Conservation (phyloP, 2,329 filamentous ascomycete genomes). For the Ophiostoma sp. region DNA sequence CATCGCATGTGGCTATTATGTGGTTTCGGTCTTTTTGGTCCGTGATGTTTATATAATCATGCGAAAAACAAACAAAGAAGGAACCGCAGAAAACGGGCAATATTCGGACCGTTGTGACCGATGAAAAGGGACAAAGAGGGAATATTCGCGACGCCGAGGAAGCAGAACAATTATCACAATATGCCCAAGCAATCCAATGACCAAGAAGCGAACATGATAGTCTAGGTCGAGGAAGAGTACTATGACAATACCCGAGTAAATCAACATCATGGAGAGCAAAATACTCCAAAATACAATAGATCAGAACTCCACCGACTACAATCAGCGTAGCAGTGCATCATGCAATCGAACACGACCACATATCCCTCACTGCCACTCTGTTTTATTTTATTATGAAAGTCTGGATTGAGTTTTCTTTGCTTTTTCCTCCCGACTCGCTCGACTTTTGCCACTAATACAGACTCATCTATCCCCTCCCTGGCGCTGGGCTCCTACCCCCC, state of each 20-base stretch:
- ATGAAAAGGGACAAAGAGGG: not conserved
- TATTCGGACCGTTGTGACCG: not conserved
- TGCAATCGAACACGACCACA: slow-evolving; percentile 9
- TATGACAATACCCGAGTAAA: not conserved
- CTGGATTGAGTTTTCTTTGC: not conserved
- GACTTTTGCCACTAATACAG: not conserved
- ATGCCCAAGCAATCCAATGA: not conserved
- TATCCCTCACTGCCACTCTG: not conserved
- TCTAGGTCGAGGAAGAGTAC: not conserved
- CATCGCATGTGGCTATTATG: not conserved
- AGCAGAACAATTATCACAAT: too few species aligned
- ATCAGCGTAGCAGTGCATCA: slow-evolving; percentile 3
- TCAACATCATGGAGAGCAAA: not conserved
- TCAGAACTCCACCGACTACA: not conserved
- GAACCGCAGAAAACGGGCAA: not conserved
- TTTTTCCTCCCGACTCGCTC: not conserved
- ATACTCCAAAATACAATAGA: not conserved
- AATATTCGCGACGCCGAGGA: too few species aligned
- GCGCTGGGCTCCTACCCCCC: too few species aligned
- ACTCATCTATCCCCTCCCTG: not conserved
- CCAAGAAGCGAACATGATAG: not conserved
- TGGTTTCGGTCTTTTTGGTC: not conserved
- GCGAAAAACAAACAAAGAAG: not conserved
- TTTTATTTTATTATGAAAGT: too few species aligned
- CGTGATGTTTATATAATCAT: not conserved